Percentiles rank a stretch among this genome's conserved stretches.
Conservation (phyloP, 257 asterid species). For the Solanum verrucosum region DNA sequence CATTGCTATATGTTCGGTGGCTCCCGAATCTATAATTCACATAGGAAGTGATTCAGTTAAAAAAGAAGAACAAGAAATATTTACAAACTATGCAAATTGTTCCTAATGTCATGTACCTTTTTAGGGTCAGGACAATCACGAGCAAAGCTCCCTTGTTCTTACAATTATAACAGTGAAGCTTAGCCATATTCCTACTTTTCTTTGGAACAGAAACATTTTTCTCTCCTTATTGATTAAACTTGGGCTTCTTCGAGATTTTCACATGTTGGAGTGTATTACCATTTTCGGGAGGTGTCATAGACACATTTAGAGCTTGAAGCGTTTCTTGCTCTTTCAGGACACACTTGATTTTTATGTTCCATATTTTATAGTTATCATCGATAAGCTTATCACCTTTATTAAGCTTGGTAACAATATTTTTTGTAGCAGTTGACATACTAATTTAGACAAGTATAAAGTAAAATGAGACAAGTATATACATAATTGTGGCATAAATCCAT, state of each 20-base stretch:
- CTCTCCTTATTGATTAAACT: background rate
- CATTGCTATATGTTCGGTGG: background rate
- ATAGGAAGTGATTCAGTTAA: background rate
- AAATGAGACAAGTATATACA: background rate
- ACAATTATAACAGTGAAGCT: background rate
- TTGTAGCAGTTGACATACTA: background rate
- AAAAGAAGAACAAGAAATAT: too few species aligned
- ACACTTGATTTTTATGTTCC: too few species aligned
- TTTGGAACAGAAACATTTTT: background rate
- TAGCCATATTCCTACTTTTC: background rate
- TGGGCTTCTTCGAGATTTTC: background rate
- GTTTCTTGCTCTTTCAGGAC: background rate
- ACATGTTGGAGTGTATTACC: background rate
- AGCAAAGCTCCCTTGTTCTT: background rate
- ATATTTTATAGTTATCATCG: background rate
- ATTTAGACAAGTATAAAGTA: background rate
- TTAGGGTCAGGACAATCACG: background rate
- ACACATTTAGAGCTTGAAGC: background rate
- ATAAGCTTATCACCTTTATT: background rate
- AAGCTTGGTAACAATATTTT: too few species aligned
- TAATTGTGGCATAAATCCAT: background rate
- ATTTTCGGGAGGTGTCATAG: too few species aligned
- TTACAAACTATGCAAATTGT: background rate
- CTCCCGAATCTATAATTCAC: background rate
- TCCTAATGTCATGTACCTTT: background rate